These are phyloP conservation scores for Magnusiomyces ingens DNA, from an alignment of 1,139 yeast species.

Conservation along the genomic window DNA sequence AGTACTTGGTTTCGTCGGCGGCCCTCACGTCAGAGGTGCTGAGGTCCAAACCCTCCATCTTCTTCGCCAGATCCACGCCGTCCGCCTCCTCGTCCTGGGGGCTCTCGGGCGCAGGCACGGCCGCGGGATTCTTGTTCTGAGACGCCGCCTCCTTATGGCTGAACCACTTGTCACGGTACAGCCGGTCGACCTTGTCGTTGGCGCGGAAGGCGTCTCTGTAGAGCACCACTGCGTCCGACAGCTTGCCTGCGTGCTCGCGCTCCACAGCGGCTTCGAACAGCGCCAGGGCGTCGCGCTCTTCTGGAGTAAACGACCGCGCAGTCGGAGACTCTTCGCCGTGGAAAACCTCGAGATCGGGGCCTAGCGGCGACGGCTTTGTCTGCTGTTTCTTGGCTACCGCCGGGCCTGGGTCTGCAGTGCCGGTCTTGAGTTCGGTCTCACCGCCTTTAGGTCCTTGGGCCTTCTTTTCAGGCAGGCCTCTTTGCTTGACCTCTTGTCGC, in stretches of 20 bases:
- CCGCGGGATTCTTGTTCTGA: background rate
- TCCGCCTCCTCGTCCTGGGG: background rate
- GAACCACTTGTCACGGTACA: constrained; percentile 50
- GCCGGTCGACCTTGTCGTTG: constrained; percentile 55
- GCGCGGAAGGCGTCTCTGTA: constrained; percentile 64
- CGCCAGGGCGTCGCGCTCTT: constrained; percentile 42
- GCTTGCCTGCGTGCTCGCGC: constrained; percentile 64
- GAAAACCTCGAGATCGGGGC: too few relatives aligned
- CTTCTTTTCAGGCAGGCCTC: background rate
- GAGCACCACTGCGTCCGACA: constrained; percentile 71
- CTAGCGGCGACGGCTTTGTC: too few relatives aligned
- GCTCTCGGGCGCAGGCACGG: background rate
- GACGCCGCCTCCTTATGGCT: constrained; percentile 8
- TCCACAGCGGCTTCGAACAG: constrained; percentile 65
- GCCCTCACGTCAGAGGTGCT: constrained; percentile 30
- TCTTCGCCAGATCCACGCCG: background rate
- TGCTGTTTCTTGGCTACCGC: too few relatives aligned
- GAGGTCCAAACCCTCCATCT: background rate
- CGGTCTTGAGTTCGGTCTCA: too few relatives aligned
- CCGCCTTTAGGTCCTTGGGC: too few relatives aligned
- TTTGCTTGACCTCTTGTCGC: constrained; percentile 4
- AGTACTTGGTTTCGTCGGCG: constrained; percentile 39
- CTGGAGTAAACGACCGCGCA: background rate
- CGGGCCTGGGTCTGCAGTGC: too few relatives aligned
- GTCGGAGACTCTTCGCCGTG: background rate